Evolutionary conservation across 129 eudicot genomes (phyloP), one percentile per base, ranked within the genome.

Genomic region (Sambucus nigra): DNA sequence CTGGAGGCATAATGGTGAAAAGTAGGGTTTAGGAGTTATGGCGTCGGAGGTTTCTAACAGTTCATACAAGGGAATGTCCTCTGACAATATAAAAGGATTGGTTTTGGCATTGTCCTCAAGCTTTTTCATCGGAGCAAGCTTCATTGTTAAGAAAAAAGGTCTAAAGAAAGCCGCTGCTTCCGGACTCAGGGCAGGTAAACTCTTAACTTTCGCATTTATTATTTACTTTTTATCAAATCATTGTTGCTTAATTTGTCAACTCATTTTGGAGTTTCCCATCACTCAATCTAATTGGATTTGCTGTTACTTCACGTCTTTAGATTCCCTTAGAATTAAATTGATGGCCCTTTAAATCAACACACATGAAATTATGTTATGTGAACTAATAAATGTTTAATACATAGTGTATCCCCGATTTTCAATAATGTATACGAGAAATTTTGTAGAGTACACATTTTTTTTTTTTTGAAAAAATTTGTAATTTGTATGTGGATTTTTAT

Each of bases 121-220:
- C 45, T 65, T 84, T 61, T 88, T 88, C 51, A 88, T 88, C 48
- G 97, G 97, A 11, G 95, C 95, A 56, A 84, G 95, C 73, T 88
- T 88, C 57, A 88, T 88, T 63, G 83, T 88, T 52, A 88, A 88
- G 95, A 88, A 88, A 59, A 88, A 88, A 47, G 97, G 97, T n/a
- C 62, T 88, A 9, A 88, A 88, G 65, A 84, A 71, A 67, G 97
- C 97, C 3, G 97, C 95, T n/a, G 93, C 88, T 21, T 78, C 93
- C 6, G 97, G 97, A 33, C 64, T 81, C 46, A 73, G 97, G 61
- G 97, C 97, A 67, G 97, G 97, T 88, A 35, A 12, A 35, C 42
- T 35, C 42, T 9, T 31, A 31, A 31, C 9, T 31, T 31, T 3
- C 5, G 5, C 38, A 31, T 31, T 31, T 31, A 3, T 31, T n/a